phyloP scores from a whole-genome alignment of 2,329 filamentous ascomycete species.

The Arthrobotrys entomopaga region DNA sequence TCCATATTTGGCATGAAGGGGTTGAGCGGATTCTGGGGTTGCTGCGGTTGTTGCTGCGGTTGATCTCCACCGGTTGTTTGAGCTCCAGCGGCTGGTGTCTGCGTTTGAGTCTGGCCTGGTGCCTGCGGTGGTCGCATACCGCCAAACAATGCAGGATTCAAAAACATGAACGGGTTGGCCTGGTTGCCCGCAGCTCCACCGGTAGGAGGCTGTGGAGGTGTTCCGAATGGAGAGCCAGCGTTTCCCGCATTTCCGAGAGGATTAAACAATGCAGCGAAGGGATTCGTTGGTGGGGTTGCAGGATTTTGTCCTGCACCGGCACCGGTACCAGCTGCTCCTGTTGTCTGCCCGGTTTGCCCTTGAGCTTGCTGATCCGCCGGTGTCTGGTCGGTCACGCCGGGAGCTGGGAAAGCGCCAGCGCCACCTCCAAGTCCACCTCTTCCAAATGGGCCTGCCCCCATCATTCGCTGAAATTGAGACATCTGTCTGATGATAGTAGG shows the following conservation, averaged over 20 bases:
- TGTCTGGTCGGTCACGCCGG: constrained; percentile 89
- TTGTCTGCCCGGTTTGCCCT: constrained; percentile 57
- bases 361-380: constrained; percentile 65
- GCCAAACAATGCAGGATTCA: constrained; percentile 42
- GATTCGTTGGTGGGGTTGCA: constrained; percentile 64
- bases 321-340: constrained; percentile 44
- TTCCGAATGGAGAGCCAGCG: constrained; percentile 57
- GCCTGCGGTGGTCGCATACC: constrained; percentile 57
- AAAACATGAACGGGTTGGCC: constrained; percentile 39
- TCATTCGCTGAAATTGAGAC: constrained; percentile 80
- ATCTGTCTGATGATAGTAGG: constrained; percentile 84
- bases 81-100: constrained; percentile 56
- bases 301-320: constrained; percentile 42
- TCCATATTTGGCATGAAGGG: constrained; percentile 71
- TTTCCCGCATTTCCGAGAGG: constrained; percentile 26
- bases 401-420: constrained; percentile 77
- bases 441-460: constrained; percentile 65
- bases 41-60: constrained; percentile 55
- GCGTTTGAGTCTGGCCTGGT: constrained; percentile 59
- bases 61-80: constrained; percentile 55
- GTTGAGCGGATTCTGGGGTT: constrained; percentile 63
- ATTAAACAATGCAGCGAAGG: constrained; percentile 71
- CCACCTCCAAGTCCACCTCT: constrained; percentile 62
- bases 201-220: constrained; percentile 58
- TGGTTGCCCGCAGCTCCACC: constrained; percentile 51